Evolutionary conservation across 306 rosid genomes (phyloP).

Genomic region (Calophaca sinica): DNA sequence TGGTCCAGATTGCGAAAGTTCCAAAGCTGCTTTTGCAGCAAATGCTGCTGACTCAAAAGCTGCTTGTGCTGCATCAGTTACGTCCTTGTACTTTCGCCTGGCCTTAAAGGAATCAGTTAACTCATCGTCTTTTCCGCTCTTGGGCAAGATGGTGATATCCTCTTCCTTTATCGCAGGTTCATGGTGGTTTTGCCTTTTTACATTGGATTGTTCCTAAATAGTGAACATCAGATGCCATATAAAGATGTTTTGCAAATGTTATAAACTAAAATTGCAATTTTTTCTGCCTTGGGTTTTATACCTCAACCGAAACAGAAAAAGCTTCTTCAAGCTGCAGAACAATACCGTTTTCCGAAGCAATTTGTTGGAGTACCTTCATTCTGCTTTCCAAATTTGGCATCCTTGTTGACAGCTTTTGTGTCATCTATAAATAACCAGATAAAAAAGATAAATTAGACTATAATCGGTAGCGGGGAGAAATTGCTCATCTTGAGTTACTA

Average conservation of each 20-base stretch:
- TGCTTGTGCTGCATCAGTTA: constrained; percentile 83
- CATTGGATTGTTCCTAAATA: constrained; percentile 56
- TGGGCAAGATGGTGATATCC: constrained; percentile 40
- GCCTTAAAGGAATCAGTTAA: constrained; percentile 53
- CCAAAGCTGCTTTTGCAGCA: constrained; percentile 85
- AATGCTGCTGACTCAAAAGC: constrained; percentile 88
- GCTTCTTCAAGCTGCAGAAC: too few species aligned
- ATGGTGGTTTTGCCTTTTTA: constrained; percentile 47
- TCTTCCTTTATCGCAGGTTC: constrained; percentile 43
- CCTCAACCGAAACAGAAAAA: constrained; percentile 52
- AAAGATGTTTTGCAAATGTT: neutral
- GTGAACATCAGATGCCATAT: constrained; percentile 38
- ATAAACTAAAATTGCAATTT: constrained; percentile 16
- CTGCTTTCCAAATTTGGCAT: too few species aligned
- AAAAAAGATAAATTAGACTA: too few species aligned
- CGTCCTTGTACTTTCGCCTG: constrained; percentile 66
- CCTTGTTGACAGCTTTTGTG: constrained; percentile 66
- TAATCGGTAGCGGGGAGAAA: too few species aligned
- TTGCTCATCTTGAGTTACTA: too few species aligned
- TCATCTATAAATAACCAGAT: constrained; percentile 52
- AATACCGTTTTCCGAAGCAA: constrained; percentile 66
- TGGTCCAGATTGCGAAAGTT: constrained; percentile 67
- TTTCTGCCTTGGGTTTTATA: constrained; percentile 33
- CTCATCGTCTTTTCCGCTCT: constrained; percentile 43
- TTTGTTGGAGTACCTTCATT: constrained; percentile 68